Base-by-base conservation (phyloP, 2,329 filamentous ascomycete species). In the Chaetothyriales sp. region DNA sequence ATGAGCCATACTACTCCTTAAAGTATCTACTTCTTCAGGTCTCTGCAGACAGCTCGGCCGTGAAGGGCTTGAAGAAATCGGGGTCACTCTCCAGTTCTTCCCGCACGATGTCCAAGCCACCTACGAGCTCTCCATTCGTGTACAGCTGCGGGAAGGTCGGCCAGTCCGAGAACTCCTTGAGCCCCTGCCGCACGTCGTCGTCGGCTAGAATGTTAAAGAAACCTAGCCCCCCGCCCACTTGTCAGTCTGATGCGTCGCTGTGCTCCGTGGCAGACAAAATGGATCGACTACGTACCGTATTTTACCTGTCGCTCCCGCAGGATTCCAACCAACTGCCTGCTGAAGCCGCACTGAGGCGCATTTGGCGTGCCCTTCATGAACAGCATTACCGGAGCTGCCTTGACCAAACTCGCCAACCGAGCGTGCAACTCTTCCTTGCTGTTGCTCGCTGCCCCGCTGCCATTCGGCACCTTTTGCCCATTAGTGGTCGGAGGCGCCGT, bases 171-270 rank as follows among this genome's bases (percentile, higher is more conserved):
- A 82, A 97, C 70, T 92, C 87, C 77, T 98, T 98, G 64, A 98
- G 72, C 0, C 92, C 92, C 71, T 97, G 90, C 55, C 92, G 79
- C 47, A 98, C 92, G 68, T 97, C 90, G 64, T 98, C 90, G 66
- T 98, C 92, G 57, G 92, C 92, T 62, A 98, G 71, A 58, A 98
- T 98, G 67, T 98, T 97, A 76, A 98, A 98, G 75, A 98, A 98
- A 18, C 92, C 56, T 20, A 22, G 18, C 7, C 33, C 33, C 9
- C 4, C 15, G 4, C 33, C 33, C 9, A 2, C 15, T 5, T 40
- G 33, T 40, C 15, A 40, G 33, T 40, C 9, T 3, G 33, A 40
- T 13, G 3, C 6, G 22, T 25, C 22, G 40, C 40, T 44, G 15
- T 44, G 40, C 18, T 44, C 18, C 40, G 18, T 44, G 19, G n/a